Percentiles rank a stretch among this genome's conserved stretches.
Evolutionary conservation across 1,139 yeast species (phyloP).

Genomic region (Hyphopichia wangnamkhiaoensis): DNA sequence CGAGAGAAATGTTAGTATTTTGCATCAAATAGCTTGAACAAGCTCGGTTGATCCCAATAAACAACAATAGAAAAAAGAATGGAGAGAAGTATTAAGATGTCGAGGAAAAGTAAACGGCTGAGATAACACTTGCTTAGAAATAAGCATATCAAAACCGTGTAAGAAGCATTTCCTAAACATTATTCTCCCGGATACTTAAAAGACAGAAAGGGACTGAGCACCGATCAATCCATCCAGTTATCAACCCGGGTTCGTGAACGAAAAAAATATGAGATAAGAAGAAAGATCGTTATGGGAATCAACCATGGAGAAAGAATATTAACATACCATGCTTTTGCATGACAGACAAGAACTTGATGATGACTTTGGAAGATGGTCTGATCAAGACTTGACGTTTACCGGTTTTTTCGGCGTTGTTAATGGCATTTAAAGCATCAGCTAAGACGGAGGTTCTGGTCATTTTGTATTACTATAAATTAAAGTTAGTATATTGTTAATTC

Average conservation of each 20-base stretch:
- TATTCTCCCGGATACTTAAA: constrained; percentile 93
- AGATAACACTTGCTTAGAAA: constrained; percentile 23
- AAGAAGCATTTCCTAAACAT: constrained; percentile 69
- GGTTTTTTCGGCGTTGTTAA: constrained; percentile 99
- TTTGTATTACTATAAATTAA: constrained; percentile 21
- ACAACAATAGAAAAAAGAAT: not conserved
- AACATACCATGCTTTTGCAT: constrained; percentile 84
- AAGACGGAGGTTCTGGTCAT: constrained; percentile 99
- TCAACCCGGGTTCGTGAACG: constrained; percentile 67
- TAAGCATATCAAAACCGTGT: constrained; percentile 56
- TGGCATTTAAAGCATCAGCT: constrained; percentile 98
- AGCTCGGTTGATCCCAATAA: not conserved
- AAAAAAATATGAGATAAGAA: constrained; percentile 1
- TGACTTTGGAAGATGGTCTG: constrained; percentile 99
- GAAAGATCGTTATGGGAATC: not conserved
- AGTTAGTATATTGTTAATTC: constrained; percentile 10
- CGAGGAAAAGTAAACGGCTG: constrained; percentile 75
- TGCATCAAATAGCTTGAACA: not conserved
- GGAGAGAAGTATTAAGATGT: constrained; percentile 37
- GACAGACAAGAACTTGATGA: constrained; percentile 93
- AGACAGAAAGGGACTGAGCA: constrained; percentile 91
- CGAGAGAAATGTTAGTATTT: constrained; percentile 1
- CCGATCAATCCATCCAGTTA: constrained; percentile 97
- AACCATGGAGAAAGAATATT: not conserved
- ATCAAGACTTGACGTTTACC: constrained; percentile 99